These are phyloP conservation scores for Talaromyces sp. DNA, from an alignment of 2,329 filamentous ascomycete species.

Conservation along the genomic window DNA sequence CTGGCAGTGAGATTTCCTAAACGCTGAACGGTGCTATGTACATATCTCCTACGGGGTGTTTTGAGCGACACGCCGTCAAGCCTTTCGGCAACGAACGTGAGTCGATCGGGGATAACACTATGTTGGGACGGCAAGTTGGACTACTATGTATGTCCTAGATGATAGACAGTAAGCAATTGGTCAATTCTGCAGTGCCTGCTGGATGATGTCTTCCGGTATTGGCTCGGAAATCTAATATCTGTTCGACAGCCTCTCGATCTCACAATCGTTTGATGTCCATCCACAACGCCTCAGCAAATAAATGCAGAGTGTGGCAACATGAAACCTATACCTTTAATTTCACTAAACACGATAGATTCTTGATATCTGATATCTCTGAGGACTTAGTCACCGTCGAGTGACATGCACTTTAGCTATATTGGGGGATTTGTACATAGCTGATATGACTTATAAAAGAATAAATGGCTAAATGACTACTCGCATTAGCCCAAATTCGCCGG, in stretches of 20 bases:
- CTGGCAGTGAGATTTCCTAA: neutral
- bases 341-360: too few species aligned
- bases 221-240: neutral
- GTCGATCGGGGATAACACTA: neutral
- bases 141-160: neutral
- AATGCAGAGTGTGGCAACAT: neutral
- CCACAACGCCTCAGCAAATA: neutral
- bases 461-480: neutral
- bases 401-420: neutral
- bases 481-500: neutral
- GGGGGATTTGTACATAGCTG: neutral
- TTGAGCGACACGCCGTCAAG: neutral
- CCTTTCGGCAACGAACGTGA: neutral
- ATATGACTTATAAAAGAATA: neutral
- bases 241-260: neutral
- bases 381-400: too few species aligned
- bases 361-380: too few species aligned
- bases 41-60: too few species aligned
- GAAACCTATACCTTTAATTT: too few species aligned
- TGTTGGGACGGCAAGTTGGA: neutral
- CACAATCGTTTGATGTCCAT: neutral
- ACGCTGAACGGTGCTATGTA: neutral
- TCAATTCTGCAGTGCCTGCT: neutral
- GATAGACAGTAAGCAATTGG: neutral
- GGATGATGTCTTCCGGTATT: neutral